phyloP scores from a whole-genome alignment of 768 basidiomycete species.

The Tulasnella sp. region DNA sequence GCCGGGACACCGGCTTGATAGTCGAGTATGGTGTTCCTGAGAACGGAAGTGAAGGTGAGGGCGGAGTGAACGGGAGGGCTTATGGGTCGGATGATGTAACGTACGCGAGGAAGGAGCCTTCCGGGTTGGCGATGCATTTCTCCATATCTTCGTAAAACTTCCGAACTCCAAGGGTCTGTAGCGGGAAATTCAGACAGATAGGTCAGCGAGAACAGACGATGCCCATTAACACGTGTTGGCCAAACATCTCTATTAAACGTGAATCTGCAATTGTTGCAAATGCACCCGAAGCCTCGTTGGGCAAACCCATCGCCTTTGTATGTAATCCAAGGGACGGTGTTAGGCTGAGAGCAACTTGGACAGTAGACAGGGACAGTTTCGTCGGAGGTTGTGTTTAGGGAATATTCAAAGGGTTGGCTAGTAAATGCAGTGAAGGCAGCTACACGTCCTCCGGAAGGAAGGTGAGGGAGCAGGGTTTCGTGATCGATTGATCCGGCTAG shows the following conservation, averaged over 20 bases:
- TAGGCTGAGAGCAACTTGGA: background rate
- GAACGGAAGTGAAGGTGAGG: background rate
- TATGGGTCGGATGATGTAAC: background rate
- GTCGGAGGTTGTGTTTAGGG: background rate
- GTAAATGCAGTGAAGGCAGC: conserved; percentile 5
- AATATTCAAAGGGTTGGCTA: background rate
- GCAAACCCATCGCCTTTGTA: conserved; percentile 22
- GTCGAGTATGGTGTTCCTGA: conserved; percentile 6
- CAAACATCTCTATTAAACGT: conserved; percentile 19
- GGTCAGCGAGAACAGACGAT: background rate
- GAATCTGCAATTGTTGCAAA: background rate
- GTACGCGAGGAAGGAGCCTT: conserved; percentile 18
- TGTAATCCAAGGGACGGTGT: conserved; percentile 22
- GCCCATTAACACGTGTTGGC: background rate
- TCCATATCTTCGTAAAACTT: conserved; percentile 21
- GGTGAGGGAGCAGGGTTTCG: conserved; percentile 16
- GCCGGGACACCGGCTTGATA: background rate
- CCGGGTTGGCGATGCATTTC: conserved; percentile 4
- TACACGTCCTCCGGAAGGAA: background rate
- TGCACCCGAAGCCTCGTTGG: conserved; percentile 20
- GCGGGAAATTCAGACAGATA: background rate
- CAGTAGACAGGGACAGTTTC: background rate
- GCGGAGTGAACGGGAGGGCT: background rate
- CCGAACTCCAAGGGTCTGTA: conserved; percentile 13
- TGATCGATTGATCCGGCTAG: conserved; percentile 14